Conservation (phyloP, 148 eudicot species). For the Rheum nobile region DNA sequence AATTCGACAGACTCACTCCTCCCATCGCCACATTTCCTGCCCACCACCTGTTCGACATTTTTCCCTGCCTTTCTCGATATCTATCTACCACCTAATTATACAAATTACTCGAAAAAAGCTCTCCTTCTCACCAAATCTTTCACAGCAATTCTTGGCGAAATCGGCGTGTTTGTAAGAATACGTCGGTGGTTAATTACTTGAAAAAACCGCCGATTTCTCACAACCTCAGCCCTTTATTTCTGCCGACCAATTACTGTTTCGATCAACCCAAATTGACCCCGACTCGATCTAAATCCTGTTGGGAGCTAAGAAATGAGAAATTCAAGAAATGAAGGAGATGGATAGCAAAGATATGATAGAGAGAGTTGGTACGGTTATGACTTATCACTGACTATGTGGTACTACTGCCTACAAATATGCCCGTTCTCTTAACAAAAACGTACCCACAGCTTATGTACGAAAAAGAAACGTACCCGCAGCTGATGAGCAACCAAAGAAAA, state of each 20-base stretch:
- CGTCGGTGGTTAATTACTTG: neutral
- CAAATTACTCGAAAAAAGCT: no score
- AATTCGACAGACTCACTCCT: neutral
- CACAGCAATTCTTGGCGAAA: neutral
- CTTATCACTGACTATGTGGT: no score
- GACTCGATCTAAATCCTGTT: no score
- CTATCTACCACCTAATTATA: no score
- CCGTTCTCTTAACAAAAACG: no score
- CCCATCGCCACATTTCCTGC: conserved; percentile 7
- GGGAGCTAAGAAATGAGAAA: neutral
- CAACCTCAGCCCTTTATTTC: no score
- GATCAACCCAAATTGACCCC: neutral
- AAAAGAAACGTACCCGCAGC: no score
- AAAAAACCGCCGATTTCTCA: neutral
- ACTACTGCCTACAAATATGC: no score
- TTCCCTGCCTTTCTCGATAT: neutral
- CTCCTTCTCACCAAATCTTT: neutral
- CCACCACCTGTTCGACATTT: conserved; percentile 7
- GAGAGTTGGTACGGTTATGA: neutral
- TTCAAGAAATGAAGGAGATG: neutral
- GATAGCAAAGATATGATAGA: neutral
- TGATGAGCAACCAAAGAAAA: no score
- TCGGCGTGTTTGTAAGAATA: no score
- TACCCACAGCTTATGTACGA: no score
- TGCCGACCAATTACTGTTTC: neutral